Base-by-base conservation (phyloP, 106 monocot species). In the Dendrobium catenatum region DNA sequence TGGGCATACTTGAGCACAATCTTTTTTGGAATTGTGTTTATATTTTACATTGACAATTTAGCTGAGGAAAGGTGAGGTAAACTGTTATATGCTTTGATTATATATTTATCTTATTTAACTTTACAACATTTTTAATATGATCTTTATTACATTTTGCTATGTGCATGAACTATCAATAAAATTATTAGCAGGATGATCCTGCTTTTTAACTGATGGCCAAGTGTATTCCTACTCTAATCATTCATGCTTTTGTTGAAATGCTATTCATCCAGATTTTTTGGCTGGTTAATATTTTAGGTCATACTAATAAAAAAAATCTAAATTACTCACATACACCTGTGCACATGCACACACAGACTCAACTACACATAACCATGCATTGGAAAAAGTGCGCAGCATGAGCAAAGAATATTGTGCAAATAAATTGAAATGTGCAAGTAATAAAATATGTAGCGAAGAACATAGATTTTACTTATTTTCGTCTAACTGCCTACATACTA, bases 1-100 rank as follows among this genome's bases (percentile, higher is more conserved):
- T 99, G 99, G 99, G 85, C 93, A 55, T 99, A 91, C 80, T 77
- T 93, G 79, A 95, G 99, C 89, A 93, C 90, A 42, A 70, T 99
- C 85, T 56, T 89, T 37, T 99, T 99, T 82, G 99, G 99, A 58
- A 85, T 93, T 81, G 88, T 99, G 75, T 87, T 99, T 55, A 88
- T 93, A 83, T 99, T 89, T 84, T 99, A 99, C 80, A 55, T 90
- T 89, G 99, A 99, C 55, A 95, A 95, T 86, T 42, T 99, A 79
- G 95, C 93, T 56, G 99, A 99, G 80, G 99, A 99, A 85, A 93
- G 95, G 99, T 99, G 85, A 42, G 19, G 75, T 83, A 19, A 76
- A 26, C 5, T 55, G 16, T 37, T 18, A 4, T 31, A 49, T 67
- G 11, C 56, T 19, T 78, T 56, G 13, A 8, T 77, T 46, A 66